These are phyloP conservation scores for Boletus barrowsii DNA, from an alignment of 768 basidiomycete species.

Conservation along the genomic window DNA sequence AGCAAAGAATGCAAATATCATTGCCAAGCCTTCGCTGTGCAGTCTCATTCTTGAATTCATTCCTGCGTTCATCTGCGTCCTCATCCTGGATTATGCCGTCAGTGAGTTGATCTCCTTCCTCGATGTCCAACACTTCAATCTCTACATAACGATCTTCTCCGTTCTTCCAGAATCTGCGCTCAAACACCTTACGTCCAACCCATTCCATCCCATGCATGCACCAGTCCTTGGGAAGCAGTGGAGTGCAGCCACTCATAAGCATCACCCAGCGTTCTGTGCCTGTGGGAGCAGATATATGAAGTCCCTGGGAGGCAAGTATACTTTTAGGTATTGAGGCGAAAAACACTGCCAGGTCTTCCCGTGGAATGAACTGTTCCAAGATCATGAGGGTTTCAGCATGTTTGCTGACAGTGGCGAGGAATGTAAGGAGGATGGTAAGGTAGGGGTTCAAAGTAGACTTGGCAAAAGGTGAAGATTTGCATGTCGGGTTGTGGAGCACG, in stretches of 20 bases:
- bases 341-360: constrained; percentile 69
- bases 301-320: constrained; percentile 46
- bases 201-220: constrained; percentile 94
- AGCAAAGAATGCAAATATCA: constrained; percentile 72
- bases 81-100: constrained; percentile 87
- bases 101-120: constrained; percentile 52
- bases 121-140: constrained; percentile 72
- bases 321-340: constrained; percentile 59
- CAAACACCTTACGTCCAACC: constrained; percentile 87
- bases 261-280: constrained; percentile 59
- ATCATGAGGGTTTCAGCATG: constrained; percentile 56
- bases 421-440: constrained; percentile 81
- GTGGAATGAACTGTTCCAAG: constrained; percentile 79
- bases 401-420: constrained; percentile 74
- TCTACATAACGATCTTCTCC: constrained; percentile 65
- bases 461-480: constrained; percentile 56
- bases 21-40: constrained; percentile 68
- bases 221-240: constrained; percentile 91
- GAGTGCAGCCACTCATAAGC: constrained; percentile 64
- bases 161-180: constrained; percentile 92
- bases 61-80: constrained; percentile 43
- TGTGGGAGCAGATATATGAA: constrained; percentile 30
- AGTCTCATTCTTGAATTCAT: constrained; percentile 34
- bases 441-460: constrained; percentile 75
- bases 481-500: constrained; percentile 61